phyloP scores from a whole-genome alignment of 2,329 filamentous ascomycete species.

The Penicillium digitatum region DNA sequence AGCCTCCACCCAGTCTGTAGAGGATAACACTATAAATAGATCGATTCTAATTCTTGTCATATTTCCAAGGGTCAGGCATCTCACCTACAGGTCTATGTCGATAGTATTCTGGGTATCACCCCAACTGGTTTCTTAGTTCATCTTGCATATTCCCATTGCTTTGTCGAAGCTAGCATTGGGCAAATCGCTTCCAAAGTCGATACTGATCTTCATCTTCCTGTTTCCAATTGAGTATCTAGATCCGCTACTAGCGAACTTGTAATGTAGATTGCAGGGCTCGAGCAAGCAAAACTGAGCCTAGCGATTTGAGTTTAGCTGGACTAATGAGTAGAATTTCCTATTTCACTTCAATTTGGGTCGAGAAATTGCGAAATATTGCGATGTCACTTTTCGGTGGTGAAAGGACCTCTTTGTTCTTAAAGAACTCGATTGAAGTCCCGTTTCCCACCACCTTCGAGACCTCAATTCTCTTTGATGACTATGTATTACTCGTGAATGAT shows the following conservation, averaged over 20 bases:
- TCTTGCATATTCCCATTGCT: neutral
- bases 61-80: neutral
- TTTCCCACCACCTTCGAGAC: neutral
- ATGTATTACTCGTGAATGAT: neutral
- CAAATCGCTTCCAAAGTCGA: neutral
- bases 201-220: neutral
- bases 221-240: neutral
- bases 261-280: too few relatives aligned
- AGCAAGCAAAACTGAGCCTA: neutral
- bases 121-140: neutral
- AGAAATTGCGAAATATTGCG: neutral
- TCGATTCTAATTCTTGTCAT: neutral
- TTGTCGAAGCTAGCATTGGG: neutral
- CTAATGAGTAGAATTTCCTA: too few relatives aligned
- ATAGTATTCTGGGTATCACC: neutral
- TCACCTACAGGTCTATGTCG: neutral
- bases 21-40: neutral
- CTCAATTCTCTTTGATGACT: neutral
- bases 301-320: rapidly evolving
- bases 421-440: neutral
- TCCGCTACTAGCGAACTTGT: too few relatives aligned
- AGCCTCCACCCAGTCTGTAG: neutral
- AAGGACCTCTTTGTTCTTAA: neutral
- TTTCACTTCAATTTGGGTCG: neutral
- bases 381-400: neutral